Evolutionary conservation across 2,329 filamentous ascomycete species (phyloP).

Genomic region (Dothideomycetidae sp.): DNA sequence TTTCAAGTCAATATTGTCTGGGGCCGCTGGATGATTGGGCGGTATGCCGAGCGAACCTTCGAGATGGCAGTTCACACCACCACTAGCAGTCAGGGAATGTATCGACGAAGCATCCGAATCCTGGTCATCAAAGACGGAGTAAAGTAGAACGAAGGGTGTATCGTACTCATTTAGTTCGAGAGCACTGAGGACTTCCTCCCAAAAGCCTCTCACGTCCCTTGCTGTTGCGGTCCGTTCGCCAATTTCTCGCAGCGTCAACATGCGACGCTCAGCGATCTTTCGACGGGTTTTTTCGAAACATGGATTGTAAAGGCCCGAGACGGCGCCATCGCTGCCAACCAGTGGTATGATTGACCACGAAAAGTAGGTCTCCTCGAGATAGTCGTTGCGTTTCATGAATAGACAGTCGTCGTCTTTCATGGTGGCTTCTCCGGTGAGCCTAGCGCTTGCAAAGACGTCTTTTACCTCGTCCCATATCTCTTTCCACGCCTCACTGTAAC

Average conservation of each 20-base stretch:
- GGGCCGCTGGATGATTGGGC: slow-evolving; percentile 45
- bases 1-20: slow-evolving; percentile 51
- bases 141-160: slow-evolving; percentile 62
- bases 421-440: slow-evolving; percentile 57
- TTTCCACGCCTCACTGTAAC: slow-evolving; percentile 52
- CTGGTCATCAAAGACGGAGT: slow-evolving; percentile 56
- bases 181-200: slow-evolving; percentile 53
- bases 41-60: slow-evolving; percentile 61
- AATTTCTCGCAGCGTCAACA: slow-evolving; percentile 64
- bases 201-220: slow-evolving; percentile 59
- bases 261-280: slow-evolving; percentile 64
- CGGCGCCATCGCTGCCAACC: slow-evolving; percentile 51
- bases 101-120: slow-evolving; percentile 61
- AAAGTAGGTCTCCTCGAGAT: slow-evolving; percentile 67
- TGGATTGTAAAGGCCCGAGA: slow-evolving; percentile 61
- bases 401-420: slow-evolving; percentile 75
- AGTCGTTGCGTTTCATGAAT: slow-evolving; percentile 55
- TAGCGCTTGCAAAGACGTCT: slow-evolving; percentile 53
- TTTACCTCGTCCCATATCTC: slow-evolving; percentile 63
- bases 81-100: slow-evolving; percentile 49
- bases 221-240: slow-evolving; percentile 61
- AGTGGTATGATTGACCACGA: slow-evolving; percentile 71
- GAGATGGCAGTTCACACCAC: slow-evolving; percentile 50
- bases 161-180: slow-evolving; percentile 62
- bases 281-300: slow-evolving; percentile 68